Percentiles rank a stretch among this genome's conserved stretches.
Conservation (phyloP, 768 basidiomycete genomes). For the Phanerochaete sordida region DNA sequence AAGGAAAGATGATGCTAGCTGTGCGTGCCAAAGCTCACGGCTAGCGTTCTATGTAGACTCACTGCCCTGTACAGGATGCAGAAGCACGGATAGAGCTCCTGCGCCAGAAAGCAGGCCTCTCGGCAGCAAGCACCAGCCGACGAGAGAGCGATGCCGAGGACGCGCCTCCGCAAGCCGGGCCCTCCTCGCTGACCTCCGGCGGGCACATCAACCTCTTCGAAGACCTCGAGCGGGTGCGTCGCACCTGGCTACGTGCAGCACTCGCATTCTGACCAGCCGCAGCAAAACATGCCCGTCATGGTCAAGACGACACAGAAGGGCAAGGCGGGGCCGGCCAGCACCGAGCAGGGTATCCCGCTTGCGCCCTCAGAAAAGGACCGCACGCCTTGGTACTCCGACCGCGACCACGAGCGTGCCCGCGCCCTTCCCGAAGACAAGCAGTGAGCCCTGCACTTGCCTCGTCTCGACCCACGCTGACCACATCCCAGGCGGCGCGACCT, state of each 20-base stretch:
- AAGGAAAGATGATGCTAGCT: constrained; percentile 69
- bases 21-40: constrained; percentile 38
- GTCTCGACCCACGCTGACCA: background rate
- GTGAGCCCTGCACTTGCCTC: constrained; percentile 15
- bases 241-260: background rate
- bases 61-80: constrained; percentile 53
- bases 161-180: constrained; percentile 16
- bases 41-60: too few relatives aligned
- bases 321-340: constrained; percentile 32
- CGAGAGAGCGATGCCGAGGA: constrained; percentile 19
- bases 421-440: constrained; percentile 22
- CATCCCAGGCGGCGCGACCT: constrained; percentile 55
- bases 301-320: constrained; percentile 13
- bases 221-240: constrained; percentile 67
- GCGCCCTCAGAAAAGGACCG: constrained; percentile 76
- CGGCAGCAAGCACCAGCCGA: constrained; percentile 20
- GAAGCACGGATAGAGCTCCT: constrained; percentile 72
- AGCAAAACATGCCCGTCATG: background rate
- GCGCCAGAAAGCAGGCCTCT: constrained; percentile 54
- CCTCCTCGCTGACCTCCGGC: constrained; percentile 40
- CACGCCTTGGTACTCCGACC: constrained; percentile 69
- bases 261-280: background rate
- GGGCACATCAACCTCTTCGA: constrained; percentile 86
- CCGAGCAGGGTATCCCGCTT: constrained; percentile 69
- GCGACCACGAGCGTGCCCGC: constrained; percentile 12